Evolutionary conservation across 352 stramenopile species (phyloP).

Genomic region (Phytophthora tentaculata): DNA sequence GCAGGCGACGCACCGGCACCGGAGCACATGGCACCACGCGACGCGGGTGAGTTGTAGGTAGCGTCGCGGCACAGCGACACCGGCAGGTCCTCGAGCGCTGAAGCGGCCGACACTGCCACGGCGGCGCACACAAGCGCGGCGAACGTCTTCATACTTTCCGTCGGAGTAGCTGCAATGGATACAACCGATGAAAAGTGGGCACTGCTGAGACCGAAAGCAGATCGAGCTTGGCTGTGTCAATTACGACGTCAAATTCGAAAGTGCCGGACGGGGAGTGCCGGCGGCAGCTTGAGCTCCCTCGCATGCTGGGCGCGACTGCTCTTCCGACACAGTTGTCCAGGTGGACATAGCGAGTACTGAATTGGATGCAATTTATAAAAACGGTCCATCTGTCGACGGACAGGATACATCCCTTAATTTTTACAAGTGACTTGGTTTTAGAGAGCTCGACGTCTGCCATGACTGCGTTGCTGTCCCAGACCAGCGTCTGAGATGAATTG

Average conservation of each 20-base stretch:
- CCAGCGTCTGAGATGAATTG: neutral
- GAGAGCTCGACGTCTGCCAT: slow-evolving; percentile 4
- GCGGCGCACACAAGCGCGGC: slow-evolving; percentile 36
- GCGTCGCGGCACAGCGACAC: slow-evolving; percentile 53
- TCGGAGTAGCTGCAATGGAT: slow-evolving; percentile 1
- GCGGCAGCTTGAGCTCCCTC: slow-evolving; percentile 16
- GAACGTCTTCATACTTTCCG: slow-evolving; percentile 51
- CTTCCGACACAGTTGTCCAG: slow-evolving; percentile 21
- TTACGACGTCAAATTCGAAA: slow-evolving; percentile 49
- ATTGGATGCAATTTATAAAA: slow-evolving; percentile 22
- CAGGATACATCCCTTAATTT: slow-evolving; percentile 13
- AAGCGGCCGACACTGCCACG: slow-evolving; percentile 33
- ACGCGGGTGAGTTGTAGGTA: slow-evolving; percentile 44
- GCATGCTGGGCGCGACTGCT: slow-evolving; percentile 24
- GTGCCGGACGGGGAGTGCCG: slow-evolving; percentile 20
- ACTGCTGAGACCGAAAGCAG: neutral
- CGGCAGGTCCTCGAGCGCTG: slow-evolving; percentile 37
- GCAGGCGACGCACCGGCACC: slow-evolving; percentile 27
- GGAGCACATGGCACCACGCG: slow-evolving; percentile 38
- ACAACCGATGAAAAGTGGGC: slow-evolving; percentile 28
- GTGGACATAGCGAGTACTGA: slow-evolving; percentile 8
- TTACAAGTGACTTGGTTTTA: slow-evolving; percentile 11
- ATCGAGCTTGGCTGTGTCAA: slow-evolving; percentile 20
- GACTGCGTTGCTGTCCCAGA: neutral
- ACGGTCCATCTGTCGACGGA: slow-evolving; percentile 7